Conservation (phyloP, 768 basidiomycete species). For the Hygrophorus pudorinus region DNA sequence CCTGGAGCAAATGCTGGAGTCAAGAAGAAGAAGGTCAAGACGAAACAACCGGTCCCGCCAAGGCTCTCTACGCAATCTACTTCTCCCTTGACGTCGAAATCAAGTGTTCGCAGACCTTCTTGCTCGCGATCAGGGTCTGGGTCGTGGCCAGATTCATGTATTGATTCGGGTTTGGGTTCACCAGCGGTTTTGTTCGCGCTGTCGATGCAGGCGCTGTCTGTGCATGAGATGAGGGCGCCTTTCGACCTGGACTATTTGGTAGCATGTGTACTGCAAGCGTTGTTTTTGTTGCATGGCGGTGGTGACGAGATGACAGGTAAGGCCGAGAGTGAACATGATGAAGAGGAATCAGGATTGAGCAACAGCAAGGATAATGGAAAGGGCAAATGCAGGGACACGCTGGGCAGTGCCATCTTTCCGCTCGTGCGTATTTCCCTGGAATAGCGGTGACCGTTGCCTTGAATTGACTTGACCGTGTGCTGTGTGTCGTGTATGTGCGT, state of each 20-base stretch:
- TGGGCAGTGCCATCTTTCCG: conserved; percentile 24
- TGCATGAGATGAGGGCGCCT: conserved; percentile 8
- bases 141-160: background rate
- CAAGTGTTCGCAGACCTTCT: no score
- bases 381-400: conserved; percentile 5
- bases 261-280: conserved; percentile 48
- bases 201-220: conserved; percentile 7
- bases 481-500: conserved; percentile 1
- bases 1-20: background rate
- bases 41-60: no score
- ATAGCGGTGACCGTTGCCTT: conserved; percentile 1
- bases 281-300: conserved; percentile 41
- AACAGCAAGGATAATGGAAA: no score
- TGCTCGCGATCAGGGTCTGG: no score
- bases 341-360: no score
- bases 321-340: background rate
- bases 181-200: conserved; percentile 5
- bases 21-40: background rate
- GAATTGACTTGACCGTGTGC: background rate
- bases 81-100: no score
- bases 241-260: conserved; percentile 50
- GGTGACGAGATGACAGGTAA: conserved; percentile 22
- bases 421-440: conserved; percentile 23
- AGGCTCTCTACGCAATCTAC: no score
- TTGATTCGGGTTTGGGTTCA: background rate